Evolutionary conservation across 23 red algal species (phyloP), one percentile per base, ranked within the genome.

Genomic region (Gracilaria vermiculophylla): DNA sequence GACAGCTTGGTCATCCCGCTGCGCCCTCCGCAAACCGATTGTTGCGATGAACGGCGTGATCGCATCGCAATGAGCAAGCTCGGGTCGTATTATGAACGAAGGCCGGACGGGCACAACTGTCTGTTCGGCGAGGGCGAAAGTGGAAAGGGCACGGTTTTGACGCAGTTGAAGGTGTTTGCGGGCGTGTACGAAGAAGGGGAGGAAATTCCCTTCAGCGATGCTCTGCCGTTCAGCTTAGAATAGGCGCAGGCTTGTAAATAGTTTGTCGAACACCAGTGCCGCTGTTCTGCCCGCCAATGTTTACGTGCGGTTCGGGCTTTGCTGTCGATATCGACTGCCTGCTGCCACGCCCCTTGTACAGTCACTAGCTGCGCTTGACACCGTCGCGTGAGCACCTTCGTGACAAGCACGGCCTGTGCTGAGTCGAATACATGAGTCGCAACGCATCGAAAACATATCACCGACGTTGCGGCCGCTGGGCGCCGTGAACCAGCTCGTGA

Each of bases 151-250:
- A 82, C 37, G 17, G 27, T 83, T 53, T 54, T 90, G 14, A 27
- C 33, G 28, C 20, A 82, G 16, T 54, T 95, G 11, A 81, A 87
- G 49, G 76, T 95, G 20, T 89, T 69, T 58, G 53, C 77, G 27
- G 86, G 92, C 31, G 80, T 95, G 9, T 89, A 86, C 60, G 85
- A 69, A 40, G 79, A 91, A 19, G 92, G 84, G 1, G 92, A 95
- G 53, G 92, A 95, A 73, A 95, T 95, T 43, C 92, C 92, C 17
- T 95, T 90, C 51, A 77, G 47, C 42, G 85, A 95, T 62, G 92
- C 85, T 11, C 67, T 94, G 19, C 91, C 91, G 7, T 94, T 94
- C 45, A 80, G 71, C 72, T 71, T 94, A 15, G 91, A 94, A 23
- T 94, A 53, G 25, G n/a, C n/a, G n/a, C n/a, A n/a, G n/a, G n/a